Conservation (phyloP, 768 basidiomycete genomes). For the Russula compacta region DNA sequence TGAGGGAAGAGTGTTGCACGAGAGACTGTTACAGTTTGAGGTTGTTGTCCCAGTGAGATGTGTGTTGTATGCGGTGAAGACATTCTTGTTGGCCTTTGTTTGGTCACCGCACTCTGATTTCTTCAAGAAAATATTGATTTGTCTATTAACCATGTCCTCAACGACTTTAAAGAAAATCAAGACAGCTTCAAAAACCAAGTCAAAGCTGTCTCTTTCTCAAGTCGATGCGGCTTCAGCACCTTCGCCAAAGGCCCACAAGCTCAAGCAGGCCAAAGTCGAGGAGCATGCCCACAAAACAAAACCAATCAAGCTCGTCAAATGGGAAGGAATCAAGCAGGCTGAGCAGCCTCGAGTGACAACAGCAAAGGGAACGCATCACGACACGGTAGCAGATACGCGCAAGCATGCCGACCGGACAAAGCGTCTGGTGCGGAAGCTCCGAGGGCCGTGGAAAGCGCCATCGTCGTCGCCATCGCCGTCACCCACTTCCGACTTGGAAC, state of each 20-base stretch:
- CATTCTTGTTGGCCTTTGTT: constrained; percentile 1
- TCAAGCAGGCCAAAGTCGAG: neutral
- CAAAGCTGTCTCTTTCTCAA: neutral
- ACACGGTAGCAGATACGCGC: neutral
- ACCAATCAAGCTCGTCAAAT: neutral
- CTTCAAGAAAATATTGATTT: neutral
- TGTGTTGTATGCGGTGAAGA: neutral
- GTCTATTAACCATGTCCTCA: neutral
- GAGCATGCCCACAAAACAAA: neutral
- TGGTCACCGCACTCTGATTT: neutral
- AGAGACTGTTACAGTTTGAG: neutral
- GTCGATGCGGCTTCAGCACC: neutral
- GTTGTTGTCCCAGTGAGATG: neutral
- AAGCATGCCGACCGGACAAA: neutral
- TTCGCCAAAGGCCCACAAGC: neutral
- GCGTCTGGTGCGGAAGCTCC: neutral
- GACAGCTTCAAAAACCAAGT: neutral
- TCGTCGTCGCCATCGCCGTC: neutral
- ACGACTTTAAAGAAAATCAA: neutral
- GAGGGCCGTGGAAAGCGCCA: constrained; percentile 1
- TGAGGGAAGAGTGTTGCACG: constrained; percentile 5
- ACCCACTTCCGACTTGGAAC: neutral
- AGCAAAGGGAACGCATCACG: neutral
- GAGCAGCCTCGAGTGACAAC: neutral
- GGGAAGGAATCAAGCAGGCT: neutral